These are phyloP conservation scores for Claviceps monticola DNA, from an alignment of 2,329 filamentous ascomycete species.

Conservation along the genomic window DNA sequence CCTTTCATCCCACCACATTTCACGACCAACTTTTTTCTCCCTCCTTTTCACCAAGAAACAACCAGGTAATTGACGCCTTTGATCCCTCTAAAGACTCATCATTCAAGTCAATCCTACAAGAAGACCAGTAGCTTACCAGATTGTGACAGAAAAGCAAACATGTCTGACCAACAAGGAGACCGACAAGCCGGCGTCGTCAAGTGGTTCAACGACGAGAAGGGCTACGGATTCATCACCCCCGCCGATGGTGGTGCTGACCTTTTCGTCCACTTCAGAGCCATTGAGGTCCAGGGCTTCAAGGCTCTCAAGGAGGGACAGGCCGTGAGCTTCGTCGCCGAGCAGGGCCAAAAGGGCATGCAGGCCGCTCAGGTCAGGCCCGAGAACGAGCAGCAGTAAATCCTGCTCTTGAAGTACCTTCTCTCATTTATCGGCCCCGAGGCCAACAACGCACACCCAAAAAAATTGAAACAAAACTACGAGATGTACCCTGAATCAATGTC, in stretches of 20 bases:
- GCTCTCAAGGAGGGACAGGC: conserved; percentile 9
- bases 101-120: no score
- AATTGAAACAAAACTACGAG: neutral
- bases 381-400: neutral
- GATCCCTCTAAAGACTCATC: neutral
- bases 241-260: conserved; percentile 4
- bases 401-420: neutral
- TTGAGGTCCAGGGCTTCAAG: conserved; percentile 8
- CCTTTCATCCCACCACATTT: neutral
- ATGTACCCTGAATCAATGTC: neutral
- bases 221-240: conserved; percentile 10
- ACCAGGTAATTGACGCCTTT: neutral
- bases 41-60: neutral
- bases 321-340: conserved; percentile 6
- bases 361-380: conserved; percentile 14
- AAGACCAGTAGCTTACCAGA: neutral
- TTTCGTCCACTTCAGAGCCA: conserved; percentile 10
- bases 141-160: conserved; percentile 2
- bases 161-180: conserved; percentile 8
- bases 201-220: conserved; percentile 12
- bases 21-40: neutral
- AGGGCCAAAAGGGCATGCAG: conserved; percentile 9
- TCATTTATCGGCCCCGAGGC: neutral
- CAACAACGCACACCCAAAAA: neutral
- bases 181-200: conserved; percentile 8